phyloP scores from a whole-genome alignment of 345 rosid genomes.

The Boechera retrofracta region DNA sequence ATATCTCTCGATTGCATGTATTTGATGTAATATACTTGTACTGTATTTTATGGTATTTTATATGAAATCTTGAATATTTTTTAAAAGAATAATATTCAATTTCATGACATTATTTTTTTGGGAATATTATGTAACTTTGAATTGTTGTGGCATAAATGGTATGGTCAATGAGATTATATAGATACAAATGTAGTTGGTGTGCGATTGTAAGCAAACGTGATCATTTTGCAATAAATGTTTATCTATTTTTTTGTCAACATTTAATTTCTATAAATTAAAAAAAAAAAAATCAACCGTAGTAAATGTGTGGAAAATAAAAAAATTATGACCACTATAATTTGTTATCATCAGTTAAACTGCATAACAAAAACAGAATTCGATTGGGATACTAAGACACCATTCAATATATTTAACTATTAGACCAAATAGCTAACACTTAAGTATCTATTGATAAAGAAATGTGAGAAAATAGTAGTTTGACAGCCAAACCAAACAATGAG shows the following conservation, averaged over 20 bases:
- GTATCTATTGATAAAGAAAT: background rate
- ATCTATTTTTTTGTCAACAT: background rate
- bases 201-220: background rate
- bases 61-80: background rate
- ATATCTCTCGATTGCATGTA: too few relatives aligned
- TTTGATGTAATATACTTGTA: too few relatives aligned
- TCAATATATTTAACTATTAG: background rate
- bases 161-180: background rate
- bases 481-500: conserved; percentile 26
- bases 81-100: background rate
- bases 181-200: background rate
- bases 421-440: background rate
- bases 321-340: background rate
- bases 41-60: background rate
- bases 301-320: background rate
- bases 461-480: conserved; percentile 24
- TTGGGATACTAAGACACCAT: background rate
- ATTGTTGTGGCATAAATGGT: background rate
- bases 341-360: background rate
- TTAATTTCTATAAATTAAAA: background rate
- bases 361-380: background rate
- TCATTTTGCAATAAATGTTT: background rate
- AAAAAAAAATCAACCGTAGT: background rate
- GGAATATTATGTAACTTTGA: background rate
- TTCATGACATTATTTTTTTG: background rate